Base-by-base conservation (phyloP, 164 flowering plant species). In the Saururus chinensis region DNA sequence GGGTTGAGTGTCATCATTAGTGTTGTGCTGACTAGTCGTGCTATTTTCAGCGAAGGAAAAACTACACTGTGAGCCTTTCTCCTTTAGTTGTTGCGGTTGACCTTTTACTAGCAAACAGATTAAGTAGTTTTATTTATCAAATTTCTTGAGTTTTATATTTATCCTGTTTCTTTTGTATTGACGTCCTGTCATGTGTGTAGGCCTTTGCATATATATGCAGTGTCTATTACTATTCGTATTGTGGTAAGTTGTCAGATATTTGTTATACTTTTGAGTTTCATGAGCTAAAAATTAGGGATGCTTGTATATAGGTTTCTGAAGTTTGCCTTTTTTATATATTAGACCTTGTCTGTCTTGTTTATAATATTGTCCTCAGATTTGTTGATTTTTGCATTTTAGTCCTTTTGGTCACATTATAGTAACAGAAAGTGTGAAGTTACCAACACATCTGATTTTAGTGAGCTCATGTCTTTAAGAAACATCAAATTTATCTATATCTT, bases 31-130 rank as follows among this genome's bases (percentile, higher is more conserved):
- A 92, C 96, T 10, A 85, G 95, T 68, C 78, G 96, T 23, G 86
- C 95, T 40, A 92, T 92, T 89, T 85, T 66, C 96, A 87, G 71
- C 79, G 96, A 69, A 92, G 89, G 92, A 92, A 92, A 74, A 87
- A 89, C 66, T 89, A 92, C 76, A 87, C 95, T 57, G 98, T 88
- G 70, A 68, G 66, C 37, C 24, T 14, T 21, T 49, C 62, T 57
- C 23, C 11, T 14, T 22, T 17, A 19, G 54, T 63, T 19, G 35
- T 17, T 51, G 12, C 1, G 7, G 57, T 9, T 24, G 26, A 17
- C 7, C 22, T 23, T 56, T 56, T 22, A 19, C 30, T 53, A 24
- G 45, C 41, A 52, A 35, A 54, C 13, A 1, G 23, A 6, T 14
- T 14, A n/a, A n/a, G n/a, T 14, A 4, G 7, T 62, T 6, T 26